Percentiles rank a stretch among this genome's conserved stretches.
Evolutionary conservation across 306 rosid genomes (phyloP).

Genomic region (Vigna radiata): DNA sequence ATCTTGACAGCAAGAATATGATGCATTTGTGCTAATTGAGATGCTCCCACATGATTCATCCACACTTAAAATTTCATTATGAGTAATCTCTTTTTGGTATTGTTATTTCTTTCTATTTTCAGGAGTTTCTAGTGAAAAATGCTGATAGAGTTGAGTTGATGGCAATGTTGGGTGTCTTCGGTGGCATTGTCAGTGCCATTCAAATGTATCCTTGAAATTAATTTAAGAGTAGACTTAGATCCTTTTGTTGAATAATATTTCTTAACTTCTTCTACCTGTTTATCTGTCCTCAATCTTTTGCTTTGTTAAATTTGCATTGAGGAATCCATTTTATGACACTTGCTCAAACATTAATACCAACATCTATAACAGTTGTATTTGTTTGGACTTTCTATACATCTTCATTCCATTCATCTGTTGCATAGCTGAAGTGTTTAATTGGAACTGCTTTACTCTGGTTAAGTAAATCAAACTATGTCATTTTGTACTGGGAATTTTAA

Average conservation of each 20-base stretch:
- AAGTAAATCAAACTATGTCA: slow-evolving; percentile 5
- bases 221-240: slow-evolving; percentile 9
- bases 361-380: background rate
- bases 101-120: slow-evolving; percentile 41
- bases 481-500: slow-evolving; percentile 1
- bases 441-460: slow-evolving; percentile 14
- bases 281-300: background rate
- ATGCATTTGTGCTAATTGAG: slow-evolving; percentile 3
- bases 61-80: background rate
- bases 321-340: background rate
- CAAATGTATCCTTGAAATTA: slow-evolving; percentile 79
- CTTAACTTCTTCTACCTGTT: background rate
- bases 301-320: slow-evolving; percentile 5
- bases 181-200: slow-evolving; percentile 76
- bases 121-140: slow-evolving; percentile 86
- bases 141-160: slow-evolving; percentile 85
- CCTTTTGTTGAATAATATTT: background rate
- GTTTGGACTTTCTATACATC: slow-evolving; percentile 6
- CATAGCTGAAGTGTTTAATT: background rate
- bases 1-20: background rate
- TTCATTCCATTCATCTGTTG: background rate
- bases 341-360: slow-evolving; percentile 2
- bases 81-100: slow-evolving; percentile 5
- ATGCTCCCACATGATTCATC: slow-evolving; percentile 14
- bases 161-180: slow-evolving; percentile 81